phyloP scores from a whole-genome alignment of 768 basidiomycete genomes.

The Tulasnella sp. region DNA sequence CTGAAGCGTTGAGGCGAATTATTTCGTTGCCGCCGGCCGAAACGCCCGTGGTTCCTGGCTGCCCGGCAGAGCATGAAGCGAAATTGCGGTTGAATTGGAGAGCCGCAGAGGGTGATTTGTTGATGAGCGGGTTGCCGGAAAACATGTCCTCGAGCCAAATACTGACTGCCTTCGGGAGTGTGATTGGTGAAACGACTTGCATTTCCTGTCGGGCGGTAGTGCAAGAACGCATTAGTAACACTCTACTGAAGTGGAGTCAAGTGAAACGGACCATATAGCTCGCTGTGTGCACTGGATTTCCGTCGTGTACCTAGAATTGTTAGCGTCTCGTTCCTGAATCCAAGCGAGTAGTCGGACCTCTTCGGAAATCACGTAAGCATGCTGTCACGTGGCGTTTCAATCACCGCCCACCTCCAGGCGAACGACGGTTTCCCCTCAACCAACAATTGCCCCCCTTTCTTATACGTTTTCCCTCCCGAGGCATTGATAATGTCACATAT shows the following conservation, averaged over 20 bases:
- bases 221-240: not conserved
- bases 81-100: not conserved
- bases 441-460: too few relatives aligned
- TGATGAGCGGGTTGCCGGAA: not conserved
- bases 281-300: not conserved
- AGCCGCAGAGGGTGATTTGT: not conserved
- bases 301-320: not conserved
- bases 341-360: not conserved
- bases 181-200: not conserved
- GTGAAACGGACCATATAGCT: conserved; percentile 23
- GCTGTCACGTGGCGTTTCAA: not conserved
- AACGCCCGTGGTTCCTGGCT: not conserved
- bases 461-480: too few relatives aligned
- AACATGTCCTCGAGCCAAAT: not conserved
- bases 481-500: too few relatives aligned
- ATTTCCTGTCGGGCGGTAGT: not conserved
- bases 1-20: not conserved
- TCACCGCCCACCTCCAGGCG: not conserved
- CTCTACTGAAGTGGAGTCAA: not conserved
- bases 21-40: not conserved
- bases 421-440: too few relatives aligned
- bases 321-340: not conserved
- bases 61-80: not conserved
- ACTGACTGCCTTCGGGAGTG: not conserved
- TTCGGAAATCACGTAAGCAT: not conserved